Conservation (phyloP, 108 stramenopile species). For the Conticribra weissflogii region DNA sequence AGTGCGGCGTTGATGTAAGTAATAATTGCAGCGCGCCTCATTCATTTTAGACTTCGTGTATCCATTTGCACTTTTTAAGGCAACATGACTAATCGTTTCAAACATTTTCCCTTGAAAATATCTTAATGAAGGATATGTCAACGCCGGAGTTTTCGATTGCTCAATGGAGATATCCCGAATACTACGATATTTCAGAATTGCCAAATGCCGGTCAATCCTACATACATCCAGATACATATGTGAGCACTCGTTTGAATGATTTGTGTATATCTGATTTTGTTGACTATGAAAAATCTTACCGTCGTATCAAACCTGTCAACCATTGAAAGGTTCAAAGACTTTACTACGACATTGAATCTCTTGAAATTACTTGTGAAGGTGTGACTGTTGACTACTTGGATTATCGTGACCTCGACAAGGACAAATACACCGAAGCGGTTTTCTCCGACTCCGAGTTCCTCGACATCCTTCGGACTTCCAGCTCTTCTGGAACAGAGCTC, state of each 20-base stretch:
- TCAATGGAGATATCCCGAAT: conserved; percentile 22
- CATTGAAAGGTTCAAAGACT: conserved; percentile 20
- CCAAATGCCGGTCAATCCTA: conserved; percentile 19
- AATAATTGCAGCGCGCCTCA: background rate
- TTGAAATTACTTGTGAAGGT: conserved; percentile 17
- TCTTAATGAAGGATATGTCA: conserved; percentile 20
- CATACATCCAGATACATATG: conserved; percentile 19
- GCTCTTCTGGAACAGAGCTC: background rate
- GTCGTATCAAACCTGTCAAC: too few species aligned
- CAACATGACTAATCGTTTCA: background rate
- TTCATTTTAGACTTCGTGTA: background rate
- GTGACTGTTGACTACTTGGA: conserved; percentile 9
- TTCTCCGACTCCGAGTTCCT: conserved; percentile 3
- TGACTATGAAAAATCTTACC: too few species aligned
- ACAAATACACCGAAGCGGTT: conserved; percentile 14
- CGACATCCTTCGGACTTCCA: conserved; percentile 10
- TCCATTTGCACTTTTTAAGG: background rate
- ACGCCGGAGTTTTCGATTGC: conserved; percentile 18
- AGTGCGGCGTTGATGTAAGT: conserved; percentile 17
- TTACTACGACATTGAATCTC: conserved; percentile 25
- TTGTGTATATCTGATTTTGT: background rate
- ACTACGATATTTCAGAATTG: conserved; percentile 22
- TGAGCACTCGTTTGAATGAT: conserved; percentile 3
- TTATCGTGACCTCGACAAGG: conserved; percentile 28
- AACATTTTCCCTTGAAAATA: background rate